phyloP scores from a whole-genome alignment of 2,329 filamentous ascomycete genomes.

The Diaporthe sp. region DNA sequence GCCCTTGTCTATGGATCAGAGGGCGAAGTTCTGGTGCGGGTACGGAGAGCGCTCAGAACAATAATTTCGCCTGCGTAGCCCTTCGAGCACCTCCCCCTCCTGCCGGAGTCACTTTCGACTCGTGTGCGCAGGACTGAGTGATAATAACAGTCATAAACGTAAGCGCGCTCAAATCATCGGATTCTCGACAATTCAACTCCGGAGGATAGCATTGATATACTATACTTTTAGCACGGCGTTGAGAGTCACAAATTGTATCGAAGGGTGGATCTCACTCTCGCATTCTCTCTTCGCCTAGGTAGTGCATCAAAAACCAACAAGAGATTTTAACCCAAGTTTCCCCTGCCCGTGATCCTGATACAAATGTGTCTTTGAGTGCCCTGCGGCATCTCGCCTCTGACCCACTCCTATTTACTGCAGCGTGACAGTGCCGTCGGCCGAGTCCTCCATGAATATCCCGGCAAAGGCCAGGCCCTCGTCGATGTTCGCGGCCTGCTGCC shows the following conservation, averaged over 20 bases:
- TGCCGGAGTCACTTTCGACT: neutral
- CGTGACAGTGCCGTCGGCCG: constrained; percentile 40
- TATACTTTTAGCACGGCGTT: neutral
- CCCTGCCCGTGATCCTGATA: neutral
- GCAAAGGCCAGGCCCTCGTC: constrained; percentile 52
- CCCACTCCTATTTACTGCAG: constrained; percentile 29
- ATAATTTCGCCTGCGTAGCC: neutral
- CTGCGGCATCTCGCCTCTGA: neutral
- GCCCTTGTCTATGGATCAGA: neutral
- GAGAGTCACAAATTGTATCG: neutral
- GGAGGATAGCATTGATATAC: neutral
- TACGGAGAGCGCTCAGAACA: neutral
- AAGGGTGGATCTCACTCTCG: neutral
- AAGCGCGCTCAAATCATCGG: neutral
- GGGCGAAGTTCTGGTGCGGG: neutral
- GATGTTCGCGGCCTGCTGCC: constrained; percentile 50
- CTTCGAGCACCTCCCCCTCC: neutral
- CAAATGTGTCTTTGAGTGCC: neutral
- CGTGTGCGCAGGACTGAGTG: neutral
- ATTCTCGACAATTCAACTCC: too few species aligned
- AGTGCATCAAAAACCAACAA: neutral
- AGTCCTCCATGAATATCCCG: constrained; percentile 53
- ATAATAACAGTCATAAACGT: neutral
- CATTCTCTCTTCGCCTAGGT: neutral
- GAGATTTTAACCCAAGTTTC: neutral